These are phyloP conservation scores for Pseudogymnoascus sp. DNA, from an alignment of 2,329 filamentous ascomycete species.

Conservation along the genomic window DNA sequence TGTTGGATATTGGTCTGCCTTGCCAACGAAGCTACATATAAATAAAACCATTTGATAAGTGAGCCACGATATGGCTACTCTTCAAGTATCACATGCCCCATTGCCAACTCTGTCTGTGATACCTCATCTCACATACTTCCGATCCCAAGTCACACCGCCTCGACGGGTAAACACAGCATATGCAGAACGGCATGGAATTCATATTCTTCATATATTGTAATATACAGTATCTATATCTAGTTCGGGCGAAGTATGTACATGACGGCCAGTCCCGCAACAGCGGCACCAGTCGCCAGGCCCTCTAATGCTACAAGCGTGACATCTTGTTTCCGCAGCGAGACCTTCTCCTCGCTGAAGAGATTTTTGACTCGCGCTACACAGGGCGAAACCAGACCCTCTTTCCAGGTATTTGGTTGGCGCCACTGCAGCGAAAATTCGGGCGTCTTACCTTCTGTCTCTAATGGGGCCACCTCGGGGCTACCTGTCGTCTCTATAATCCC, in stretches of 20 bases:
- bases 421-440: conserved; percentile 18
- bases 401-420: conserved; percentile 14
- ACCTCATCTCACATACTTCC: neutral
- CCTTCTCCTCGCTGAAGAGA: conserved; percentile 56
- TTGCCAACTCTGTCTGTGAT: neutral
- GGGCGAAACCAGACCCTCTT: conserved; percentile 23
- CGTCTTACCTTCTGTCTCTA: conserved; percentile 19
- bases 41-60: neutral
- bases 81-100: neutral
- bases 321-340: conserved; percentile 61
- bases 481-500: conserved; percentile 16
- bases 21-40: neutral
- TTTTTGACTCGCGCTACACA: conserved; percentile 49
- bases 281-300: conserved; percentile 59
- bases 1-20: neutral
- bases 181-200: conserved; percentile 8
- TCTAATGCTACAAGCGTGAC: conserved; percentile 63
- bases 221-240: conserved; percentile 10
- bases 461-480: neutral
- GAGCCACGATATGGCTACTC: neutral
- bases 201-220: conserved; percentile 9
- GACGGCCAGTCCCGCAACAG: conserved; percentile 41
- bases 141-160: neutral
- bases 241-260: conserved; percentile 23
- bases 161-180: neutral